Conservation (phyloP, 2,329 filamentous ascomycete species). For the Cladophialophora chaetospira region DNA sequence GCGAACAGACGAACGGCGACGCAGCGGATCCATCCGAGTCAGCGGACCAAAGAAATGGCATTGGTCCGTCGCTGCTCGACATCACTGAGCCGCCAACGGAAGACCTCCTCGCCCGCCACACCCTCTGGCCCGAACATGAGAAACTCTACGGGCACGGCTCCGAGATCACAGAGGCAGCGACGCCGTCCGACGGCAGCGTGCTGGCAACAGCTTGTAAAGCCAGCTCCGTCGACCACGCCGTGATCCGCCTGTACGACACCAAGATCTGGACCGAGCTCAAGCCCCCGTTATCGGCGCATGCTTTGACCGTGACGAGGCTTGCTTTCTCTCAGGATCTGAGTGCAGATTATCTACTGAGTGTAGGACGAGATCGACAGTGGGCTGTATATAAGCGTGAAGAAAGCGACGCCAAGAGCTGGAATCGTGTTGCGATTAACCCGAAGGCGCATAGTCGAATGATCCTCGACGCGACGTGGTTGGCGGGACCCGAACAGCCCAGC, state of each 20-base stretch:
- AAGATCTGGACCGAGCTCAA: conserved; percentile 82
- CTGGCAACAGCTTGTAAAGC: conserved; percentile 93
- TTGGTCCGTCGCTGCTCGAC: conserved; percentile 54
- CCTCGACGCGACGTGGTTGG: conserved; percentile 81
- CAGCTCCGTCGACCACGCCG: conserved; percentile 88
- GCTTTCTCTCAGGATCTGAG: conserved; percentile 69
- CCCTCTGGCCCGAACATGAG: conserved; percentile 92
- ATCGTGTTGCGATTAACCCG: conserved; percentile 64
- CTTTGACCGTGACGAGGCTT: conserved; percentile 80
- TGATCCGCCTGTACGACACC: conserved; percentile 89
- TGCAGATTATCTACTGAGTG: conserved; percentile 76
- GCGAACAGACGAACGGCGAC: conserved; percentile 38
- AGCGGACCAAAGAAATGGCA: neutral
- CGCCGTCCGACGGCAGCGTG: conserved; percentile 69
- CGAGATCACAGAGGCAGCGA: conserved; percentile 86
- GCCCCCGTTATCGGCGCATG: conserved; percentile 80
- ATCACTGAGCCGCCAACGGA: conserved; percentile 78
- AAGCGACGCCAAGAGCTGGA: conserved; percentile 51
- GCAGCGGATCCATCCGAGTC: neutral
- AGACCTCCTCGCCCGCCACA: conserved; percentile 84
- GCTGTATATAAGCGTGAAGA: conserved; percentile 66
- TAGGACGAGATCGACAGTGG: conserved; percentile 91
- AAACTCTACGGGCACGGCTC: conserved; percentile 98
- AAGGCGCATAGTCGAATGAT: conserved; percentile 95
- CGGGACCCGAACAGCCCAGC: conserved; percentile 45